Evolutionary conservation across 148 eudicot species (phyloP), one percentile per base, ranked within the genome.

Genomic region (Simmondsia chinensis): DNA sequence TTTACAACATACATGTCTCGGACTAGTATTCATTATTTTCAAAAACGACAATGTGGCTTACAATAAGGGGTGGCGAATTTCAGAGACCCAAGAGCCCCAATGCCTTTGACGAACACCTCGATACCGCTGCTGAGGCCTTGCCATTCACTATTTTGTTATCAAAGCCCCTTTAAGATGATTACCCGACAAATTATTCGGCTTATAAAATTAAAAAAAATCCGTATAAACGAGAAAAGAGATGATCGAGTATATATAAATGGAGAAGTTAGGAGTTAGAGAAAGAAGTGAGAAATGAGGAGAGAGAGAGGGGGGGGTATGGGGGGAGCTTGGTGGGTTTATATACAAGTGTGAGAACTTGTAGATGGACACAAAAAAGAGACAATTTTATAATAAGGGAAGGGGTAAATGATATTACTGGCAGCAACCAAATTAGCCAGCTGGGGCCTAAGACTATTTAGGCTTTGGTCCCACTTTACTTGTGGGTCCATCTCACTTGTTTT

Each of bases 41-140:
- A 6, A 34, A 43, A 8, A 19, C n/a, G n/a, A n/a, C n/a, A n/a
- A n/a, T n/a, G n/a, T n/a, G n/a, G n/a, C 91, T 74, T 77, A 81
- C 89, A 81, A 28, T 3, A 81, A 52, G 39, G 94, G 94, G 25
- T 83, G 94, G 22, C 83, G 94, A 41, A 83, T 83, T 66, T 83
- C 94, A 23, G 94, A 83, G 16, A 83, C 94, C 94, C 94, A 83
- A 43, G 94, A 83, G 4, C 94, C 94, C 94, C 94, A 83, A 58
- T 83, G 94, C 70, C 94, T 53, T 60, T 83, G 94, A 7, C 94
- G 62, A 7, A 83, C 94, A 1, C 94, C 94, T 2, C 87, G 67
- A 49, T 65, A 79, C 3, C 87, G 72, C 33, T 76, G 87, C 33
- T 83, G 94, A 8, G 84, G 69, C 52, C 94, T 56, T 5, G 83